phyloP scores from a whole-genome alignment of 768 basidiomycete species.

The Stropharia rugosoannulata region DNA sequence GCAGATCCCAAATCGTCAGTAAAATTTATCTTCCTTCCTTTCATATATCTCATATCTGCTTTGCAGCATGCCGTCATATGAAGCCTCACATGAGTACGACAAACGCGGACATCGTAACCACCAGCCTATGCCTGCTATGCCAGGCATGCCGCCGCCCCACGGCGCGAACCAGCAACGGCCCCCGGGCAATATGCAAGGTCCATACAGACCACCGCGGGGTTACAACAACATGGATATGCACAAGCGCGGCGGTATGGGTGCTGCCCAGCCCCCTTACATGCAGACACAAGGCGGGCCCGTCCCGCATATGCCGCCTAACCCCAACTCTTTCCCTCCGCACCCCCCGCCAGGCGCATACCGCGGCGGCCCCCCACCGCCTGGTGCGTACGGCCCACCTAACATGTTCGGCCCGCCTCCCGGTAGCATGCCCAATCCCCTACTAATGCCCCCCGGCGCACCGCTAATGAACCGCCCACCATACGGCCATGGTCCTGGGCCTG shows the following conservation, averaged over 20 bases:
- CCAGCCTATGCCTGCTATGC: slow-evolving; percentile 27
- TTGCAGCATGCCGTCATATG: slow-evolving; percentile 68
- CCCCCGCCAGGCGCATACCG: slow-evolving; percentile 6
- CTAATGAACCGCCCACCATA: too few species aligned
- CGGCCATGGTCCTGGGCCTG: not conserved
- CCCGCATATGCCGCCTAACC: slow-evolving; percentile 2
- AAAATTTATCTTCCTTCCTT: not conserved
- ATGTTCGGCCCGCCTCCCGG: too few species aligned
- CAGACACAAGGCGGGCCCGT: slow-evolving; percentile 11
- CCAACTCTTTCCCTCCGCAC: slow-evolving; percentile 1
- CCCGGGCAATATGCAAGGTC: slow-evolving; percentile 13
- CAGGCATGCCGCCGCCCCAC: slow-evolving; percentile 20
- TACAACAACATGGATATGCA: not conserved
- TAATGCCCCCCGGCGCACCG: too few species aligned
- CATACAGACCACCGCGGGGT: not conserved
- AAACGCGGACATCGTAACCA: slow-evolving; percentile 62
- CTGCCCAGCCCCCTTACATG: not conserved
- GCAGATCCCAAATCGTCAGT: slow-evolving; percentile 80
- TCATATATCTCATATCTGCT: not conserved
- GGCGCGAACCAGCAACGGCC: slow-evolving; percentile 18
- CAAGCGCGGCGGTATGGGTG: not conserved
- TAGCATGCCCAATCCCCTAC: too few species aligned
- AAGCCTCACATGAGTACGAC: slow-evolving; percentile 83
- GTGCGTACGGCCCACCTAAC: not conserved
- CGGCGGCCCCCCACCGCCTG: not conserved